phyloP scores from a whole-genome alignment of 345 rosid genomes.

The Excoecaria cochinchinensis region DNA sequence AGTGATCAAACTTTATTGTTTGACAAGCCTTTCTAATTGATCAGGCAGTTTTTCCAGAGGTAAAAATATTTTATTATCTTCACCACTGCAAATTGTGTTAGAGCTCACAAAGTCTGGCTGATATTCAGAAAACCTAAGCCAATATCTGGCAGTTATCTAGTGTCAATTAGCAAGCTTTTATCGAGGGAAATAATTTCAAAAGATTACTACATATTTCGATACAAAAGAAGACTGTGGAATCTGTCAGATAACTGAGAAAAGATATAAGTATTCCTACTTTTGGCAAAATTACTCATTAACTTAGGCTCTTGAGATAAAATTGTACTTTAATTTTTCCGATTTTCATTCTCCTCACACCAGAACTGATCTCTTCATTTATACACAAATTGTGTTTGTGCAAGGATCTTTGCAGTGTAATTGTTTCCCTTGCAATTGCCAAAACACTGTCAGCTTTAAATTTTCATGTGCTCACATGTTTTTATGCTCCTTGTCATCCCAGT shows the following conservation, averaged over 20 bases:
- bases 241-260: neutral
- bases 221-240: neutral
- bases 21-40: neutral
- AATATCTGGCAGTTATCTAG: no score
- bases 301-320: neutral
- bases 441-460: neutral
- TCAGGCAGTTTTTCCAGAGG: neutral
- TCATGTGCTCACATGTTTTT: neutral
- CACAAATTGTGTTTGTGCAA: neutral
- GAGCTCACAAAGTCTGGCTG: neutral
- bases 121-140: neutral
- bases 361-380: neutral
- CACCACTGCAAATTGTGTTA: neutral
- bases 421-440: neutral
- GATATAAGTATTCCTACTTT: neutral
- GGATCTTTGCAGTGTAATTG: neutral
- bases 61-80: neutral
- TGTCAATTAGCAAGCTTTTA: neutral
- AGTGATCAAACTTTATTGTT: neutral
- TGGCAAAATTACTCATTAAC: neutral
- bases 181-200: neutral
- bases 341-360: neutral
- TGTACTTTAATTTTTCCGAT: neutral
- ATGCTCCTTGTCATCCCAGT: constrained; percentile 40
- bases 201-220: neutral